Base-by-base conservation (phyloP, 2,329 filamentous ascomycete genomes). In the Fulvia fulva region DNA sequence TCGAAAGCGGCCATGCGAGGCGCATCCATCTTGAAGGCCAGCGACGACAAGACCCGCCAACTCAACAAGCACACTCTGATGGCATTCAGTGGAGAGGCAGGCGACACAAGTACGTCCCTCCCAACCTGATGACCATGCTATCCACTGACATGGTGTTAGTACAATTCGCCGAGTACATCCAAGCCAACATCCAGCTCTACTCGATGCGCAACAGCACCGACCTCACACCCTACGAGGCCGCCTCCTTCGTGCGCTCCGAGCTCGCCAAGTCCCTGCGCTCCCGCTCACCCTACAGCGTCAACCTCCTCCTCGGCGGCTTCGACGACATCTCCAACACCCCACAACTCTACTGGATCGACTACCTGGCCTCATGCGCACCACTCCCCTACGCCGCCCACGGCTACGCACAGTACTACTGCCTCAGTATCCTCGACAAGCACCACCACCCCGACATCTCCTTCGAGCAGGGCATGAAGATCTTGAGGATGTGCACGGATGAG, bases 401-500 rank as follows among this genome's bases (percentile, higher is more conserved):
- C 68, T 99, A 99, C 78, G 94, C 94, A 68, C 94, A 99, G 88
- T 97, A 97, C 83, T 99, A 99, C 83, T 99, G 94, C 76, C 83
- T 99, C 61, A 95, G 91, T 6, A 95, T 96, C 68, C 86, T 99
- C 53, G 94, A 99, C 80, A 99, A 99, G 81, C 94, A 99, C 76
- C 94, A 99, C 75, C 90, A 97, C 72, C 93, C 94, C 50, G 88
- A 97, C 72, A 97, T 99, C 76, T 84, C 83, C 61, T 86, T 94
- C 55, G 91, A 89, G 63, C 85, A 96, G 75, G 94, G 94, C 57
- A 84, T 96, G 78, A 94, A 96, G 81, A 86, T 99, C 63, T 80
- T 99, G 70, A 87, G 85, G 69, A 89, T 97, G 87, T 99, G 94
- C 80, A 94, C 90, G 67, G 92, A 97, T 75, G 94, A 99, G 81